Evolutionary conservation across 2,329 filamentous ascomycete species (phyloP).

Genomic region (Tolypocladium tropicale): DNA sequence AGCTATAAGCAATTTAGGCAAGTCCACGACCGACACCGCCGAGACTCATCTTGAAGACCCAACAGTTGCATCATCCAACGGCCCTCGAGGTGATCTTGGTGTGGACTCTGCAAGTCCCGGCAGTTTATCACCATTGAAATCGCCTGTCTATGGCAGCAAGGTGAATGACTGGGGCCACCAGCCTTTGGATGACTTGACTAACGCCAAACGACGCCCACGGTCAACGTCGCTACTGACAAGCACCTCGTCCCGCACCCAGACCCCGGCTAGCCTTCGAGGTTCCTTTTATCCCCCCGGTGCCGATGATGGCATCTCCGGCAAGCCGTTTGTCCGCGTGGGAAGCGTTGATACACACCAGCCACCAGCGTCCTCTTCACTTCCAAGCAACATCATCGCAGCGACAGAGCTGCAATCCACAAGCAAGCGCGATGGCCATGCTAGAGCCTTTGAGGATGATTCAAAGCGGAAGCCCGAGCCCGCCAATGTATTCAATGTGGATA

Average conservation of each 20-base stretch:
- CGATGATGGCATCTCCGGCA: constrained; percentile 44
- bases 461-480: background rate
- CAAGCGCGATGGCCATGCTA: background rate
- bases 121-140: background rate
- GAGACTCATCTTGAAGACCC: constrained; percentile 1
- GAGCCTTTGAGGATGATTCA: background rate
- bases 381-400: background rate
- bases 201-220: constrained; percentile 6
- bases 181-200: background rate
- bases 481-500: background rate
- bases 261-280: constrained; percentile 11
- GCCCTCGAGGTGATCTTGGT: constrained; percentile 5
- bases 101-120: background rate
- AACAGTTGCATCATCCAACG: constrained; percentile 6
- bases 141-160: background rate
- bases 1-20: constrained; percentile 11
- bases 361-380: constrained; percentile 1
- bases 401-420: background rate
- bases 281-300: constrained; percentile 12
- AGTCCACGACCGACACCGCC: background rate
- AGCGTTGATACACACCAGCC: constrained; percentile 17
- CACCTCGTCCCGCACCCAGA: constrained; percentile 11
- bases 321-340: constrained; percentile 40
- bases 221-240: constrained; percentile 10
- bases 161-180: background rate